A percentile compares a stretch with the other conserved stretches of the same genome.
phyloP scores from a whole-genome alignment of 441 rosid species.

The Erodium moschatum region DNA sequence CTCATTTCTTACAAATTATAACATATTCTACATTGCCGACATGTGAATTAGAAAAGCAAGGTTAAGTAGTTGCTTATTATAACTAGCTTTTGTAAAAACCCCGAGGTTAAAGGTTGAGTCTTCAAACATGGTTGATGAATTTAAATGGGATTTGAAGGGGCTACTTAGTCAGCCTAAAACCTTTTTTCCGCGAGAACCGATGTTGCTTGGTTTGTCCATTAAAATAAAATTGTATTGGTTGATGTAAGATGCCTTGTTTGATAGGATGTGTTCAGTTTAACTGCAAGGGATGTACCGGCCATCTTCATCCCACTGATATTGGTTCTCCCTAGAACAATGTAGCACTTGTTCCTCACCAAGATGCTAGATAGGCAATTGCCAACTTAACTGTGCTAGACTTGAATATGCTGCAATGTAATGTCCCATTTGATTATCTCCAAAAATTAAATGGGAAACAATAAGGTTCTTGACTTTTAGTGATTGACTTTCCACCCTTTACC shows the following conservation, averaged over 20 bases:
- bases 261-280: background rate
- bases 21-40: background rate
- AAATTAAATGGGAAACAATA: no score
- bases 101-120: background rate
- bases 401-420: no score
- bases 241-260: background rate
- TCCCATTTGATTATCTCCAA: no score
- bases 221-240: background rate
- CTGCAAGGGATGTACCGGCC: background rate
- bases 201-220: background rate
- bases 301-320: background rate
- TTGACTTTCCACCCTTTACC: no score
- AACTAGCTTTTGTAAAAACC: background rate
- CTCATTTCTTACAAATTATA: background rate
- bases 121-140: no score
- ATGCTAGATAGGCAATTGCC: no score
- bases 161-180: no score
- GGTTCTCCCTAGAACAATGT: no score
- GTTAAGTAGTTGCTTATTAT: background rate
- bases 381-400: no score
- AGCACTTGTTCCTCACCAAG: no score
- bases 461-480: no score
- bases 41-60: background rate
- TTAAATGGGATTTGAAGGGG: no score
- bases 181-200: background rate